Base-by-base conservation (phyloP, 257 asterid species). In the Linderniella brevidens region DNA sequence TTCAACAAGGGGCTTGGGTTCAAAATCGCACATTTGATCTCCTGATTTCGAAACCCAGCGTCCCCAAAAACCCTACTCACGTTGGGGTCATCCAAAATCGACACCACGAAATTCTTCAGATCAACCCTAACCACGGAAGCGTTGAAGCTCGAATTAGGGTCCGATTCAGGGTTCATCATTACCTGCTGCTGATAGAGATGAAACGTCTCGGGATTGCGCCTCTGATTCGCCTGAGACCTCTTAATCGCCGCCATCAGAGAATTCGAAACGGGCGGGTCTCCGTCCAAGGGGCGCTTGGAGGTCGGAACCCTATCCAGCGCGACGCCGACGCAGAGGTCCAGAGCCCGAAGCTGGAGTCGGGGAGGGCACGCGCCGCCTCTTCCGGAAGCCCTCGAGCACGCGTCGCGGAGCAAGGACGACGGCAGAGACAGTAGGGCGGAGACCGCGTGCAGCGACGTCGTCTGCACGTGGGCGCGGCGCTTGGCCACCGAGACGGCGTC, bases 221-320 rank as follows among this genome's bases (percentile, higher is more conserved):
- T 64, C 70, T 87, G 97, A 50, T 80, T 77, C 18, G 95, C 97
- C 11, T 87, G 97, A 2, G 95, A 78, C 25, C 97, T 68, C 77
- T 82, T 87, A 53, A 87, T 79, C 8, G 97, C 97, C 3, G 97
- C 88, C 97, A 82, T 87, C 50, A 87, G 64, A 1, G 97, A 79
- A 66, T 87, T 87, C 43, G 97, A 77, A 11, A 87, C 72, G 43
- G 85, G 92, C 48, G 94, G 90, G 66, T 70, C 80, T 13, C 65
- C 86, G 40, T 36, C 48, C 16, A 14, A 13, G 49, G 49, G 32
- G 4, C 6, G 32, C 32, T 25, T 25, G 32, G 32, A 25, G 6
- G 32, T 25, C 32, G 32, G 32, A 25, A 25, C 32, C 32, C 6
- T 25, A 25, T 87, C 97, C 20, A 87, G 92, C 0, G 95, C 83